Evolutionary conservation across 306 rosid genomes (phyloP), one percentile per base, ranked within the genome.

Genomic region (Rosa lucieae): DNA sequence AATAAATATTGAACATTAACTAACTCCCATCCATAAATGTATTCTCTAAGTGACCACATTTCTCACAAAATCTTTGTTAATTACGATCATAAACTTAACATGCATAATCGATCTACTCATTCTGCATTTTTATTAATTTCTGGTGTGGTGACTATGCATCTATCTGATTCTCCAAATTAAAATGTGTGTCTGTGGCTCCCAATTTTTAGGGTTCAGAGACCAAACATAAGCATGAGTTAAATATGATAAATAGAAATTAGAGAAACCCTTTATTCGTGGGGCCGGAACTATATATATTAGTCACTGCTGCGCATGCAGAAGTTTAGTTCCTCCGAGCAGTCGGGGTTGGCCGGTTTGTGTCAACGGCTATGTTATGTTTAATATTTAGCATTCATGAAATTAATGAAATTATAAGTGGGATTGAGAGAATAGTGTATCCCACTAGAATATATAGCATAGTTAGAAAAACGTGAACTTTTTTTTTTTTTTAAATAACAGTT

Each of bases 161-260:
- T n/a, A 63, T 63, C 44, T 65, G 67, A 10, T 59, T 23, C 32
- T 26, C 14, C 70, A 58, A 23, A 74, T 58, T 26, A 72, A 59
- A 42, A 43, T 23, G 20, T 26, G 44, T 5, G 7, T 5, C 35
- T 13, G 14, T 5, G 58, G 44, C 70, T 75, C 70, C 44, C 44
- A 43, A 59, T 3, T 44, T 75, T 5, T 37, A 26, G 58, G 29
- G 9, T 6, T 61, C 4, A 13, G 12, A 43, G 46, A 75, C 10
- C 26, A 58, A 63, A 44, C 66, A 40, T 13, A 49, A 5, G 10
- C 72, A 63, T 37, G 73, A 49, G 80, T 67, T 77, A 77, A 67
- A 67, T 32, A 14, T 77, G 67, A 37, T 39, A 3, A 7, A 0
- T 26, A 49, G 6, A 12, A 39, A 32, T 8, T 12, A 8, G 14